Evolutionary conservation across 2,329 filamentous ascomycete species (phyloP).

Genomic region (Phialemonium atrogriseum): DNA sequence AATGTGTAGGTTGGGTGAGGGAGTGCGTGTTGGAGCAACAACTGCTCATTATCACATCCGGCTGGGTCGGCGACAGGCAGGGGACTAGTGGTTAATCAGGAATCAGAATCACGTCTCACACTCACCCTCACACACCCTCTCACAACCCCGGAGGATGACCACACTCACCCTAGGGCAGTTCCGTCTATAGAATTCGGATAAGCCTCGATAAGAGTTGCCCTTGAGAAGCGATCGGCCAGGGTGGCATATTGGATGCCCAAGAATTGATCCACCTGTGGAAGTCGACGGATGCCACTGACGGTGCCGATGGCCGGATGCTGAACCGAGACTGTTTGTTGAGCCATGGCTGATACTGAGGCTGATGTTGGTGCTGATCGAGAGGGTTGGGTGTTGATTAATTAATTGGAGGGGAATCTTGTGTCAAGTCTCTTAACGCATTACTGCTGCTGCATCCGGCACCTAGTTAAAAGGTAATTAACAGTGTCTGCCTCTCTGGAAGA

Average conservation of each 20-base stretch:
- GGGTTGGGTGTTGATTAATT: no score
- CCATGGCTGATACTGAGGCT: no score
- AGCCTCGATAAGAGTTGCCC: conserved; percentile 7
- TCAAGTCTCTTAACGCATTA: no score
- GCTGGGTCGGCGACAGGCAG: conserved; percentile 27
- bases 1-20: conserved; percentile 1
- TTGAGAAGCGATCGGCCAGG: conserved; percentile 11
- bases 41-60: conserved; percentile 35
- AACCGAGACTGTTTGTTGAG: not conserved
- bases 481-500: no score
- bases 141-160: not conserved
- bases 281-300: not conserved
- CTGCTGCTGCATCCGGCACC: no score
- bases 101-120: no score
- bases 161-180: conserved; percentile 23
- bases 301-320: conserved; percentile 1
- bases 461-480: no score
- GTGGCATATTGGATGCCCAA: conserved; percentile 15
- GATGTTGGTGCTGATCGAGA: no score
- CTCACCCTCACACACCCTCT: not conserved
- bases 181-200: conserved; percentile 17
- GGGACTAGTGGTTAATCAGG: conserved; percentile 15
- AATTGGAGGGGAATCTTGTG: no score
- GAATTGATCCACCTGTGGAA: conserved; percentile 10
- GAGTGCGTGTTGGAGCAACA: conserved; percentile 26